Evolutionary conservation across 2,329 filamentous ascomycete genomes (phyloP).

Genomic region (Coleophoma cylindrospora): DNA sequence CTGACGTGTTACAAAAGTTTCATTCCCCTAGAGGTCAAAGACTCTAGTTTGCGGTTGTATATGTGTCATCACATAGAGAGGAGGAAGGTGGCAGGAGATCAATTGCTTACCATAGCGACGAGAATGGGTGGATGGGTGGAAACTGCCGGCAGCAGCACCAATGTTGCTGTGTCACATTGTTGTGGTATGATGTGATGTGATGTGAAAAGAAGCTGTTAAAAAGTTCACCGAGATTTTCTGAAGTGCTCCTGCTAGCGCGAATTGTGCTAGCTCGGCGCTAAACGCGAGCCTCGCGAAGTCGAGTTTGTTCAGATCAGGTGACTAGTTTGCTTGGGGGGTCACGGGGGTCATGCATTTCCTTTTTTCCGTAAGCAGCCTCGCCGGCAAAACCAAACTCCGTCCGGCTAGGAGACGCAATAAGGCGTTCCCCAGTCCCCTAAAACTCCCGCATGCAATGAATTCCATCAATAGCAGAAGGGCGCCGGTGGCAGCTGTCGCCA

Average conservation of each 20-base stretch:
- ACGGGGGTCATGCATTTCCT: neutral
- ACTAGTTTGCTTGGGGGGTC: too few relatives aligned
- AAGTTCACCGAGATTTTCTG: slow-evolving; percentile 40
- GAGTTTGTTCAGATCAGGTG: too few relatives aligned
- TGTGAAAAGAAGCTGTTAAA: slow-evolving; percentile 10
- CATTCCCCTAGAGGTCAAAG: slow-evolving; percentile 83
- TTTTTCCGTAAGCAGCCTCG: too few relatives aligned
- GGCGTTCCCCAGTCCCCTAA: too few relatives aligned
- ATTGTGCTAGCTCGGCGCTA: too few relatives aligned
- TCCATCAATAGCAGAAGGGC: too few relatives aligned
- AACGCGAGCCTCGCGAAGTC: neutral
- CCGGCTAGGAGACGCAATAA: too few relatives aligned
- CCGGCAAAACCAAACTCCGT: too few relatives aligned
- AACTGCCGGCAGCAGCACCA: slow-evolving; percentile 10
- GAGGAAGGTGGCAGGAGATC: slow-evolving; percentile 7
- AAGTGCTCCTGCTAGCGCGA: slow-evolving; percentile 31
- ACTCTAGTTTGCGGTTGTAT: slow-evolving; percentile 93
- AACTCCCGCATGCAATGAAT: too few relatives aligned
- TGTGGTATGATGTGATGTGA: slow-evolving; percentile 2
- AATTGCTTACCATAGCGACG: slow-evolving; percentile 15
- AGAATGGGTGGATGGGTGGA: neutral
- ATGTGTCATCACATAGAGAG: slow-evolving; percentile 67
- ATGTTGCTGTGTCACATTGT: slow-evolving; percentile 15
- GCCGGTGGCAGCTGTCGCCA: too few relatives aligned
- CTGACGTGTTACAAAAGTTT: slow-evolving; percentile 91